Conservation (phyloP, 73 alveolate genomes). For the Halteria grandinella region DNA sequence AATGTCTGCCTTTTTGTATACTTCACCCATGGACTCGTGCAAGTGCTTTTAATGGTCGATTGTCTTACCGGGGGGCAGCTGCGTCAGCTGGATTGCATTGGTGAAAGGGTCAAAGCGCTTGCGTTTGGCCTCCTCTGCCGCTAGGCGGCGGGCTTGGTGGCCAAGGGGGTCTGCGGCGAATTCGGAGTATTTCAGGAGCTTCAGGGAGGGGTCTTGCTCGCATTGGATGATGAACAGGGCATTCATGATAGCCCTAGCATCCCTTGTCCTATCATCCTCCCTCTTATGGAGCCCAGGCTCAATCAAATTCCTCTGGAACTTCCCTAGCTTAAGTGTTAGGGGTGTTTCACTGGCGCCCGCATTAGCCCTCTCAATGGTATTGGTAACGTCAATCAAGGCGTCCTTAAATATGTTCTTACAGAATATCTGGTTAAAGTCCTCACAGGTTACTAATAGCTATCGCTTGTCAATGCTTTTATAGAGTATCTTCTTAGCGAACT, state of each 20-base stretch:
- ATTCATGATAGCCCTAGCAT: slow-evolving; percentile 28
- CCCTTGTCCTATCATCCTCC: background rate
- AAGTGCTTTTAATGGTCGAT: too few relatives aligned
- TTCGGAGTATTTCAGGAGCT: background rate
- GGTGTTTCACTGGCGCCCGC: background rate
- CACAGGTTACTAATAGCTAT: background rate
- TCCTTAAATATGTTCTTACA: slow-evolving; percentile 43
- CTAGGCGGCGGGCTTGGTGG: background rate
- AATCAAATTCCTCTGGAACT: slow-evolving; percentile 24
- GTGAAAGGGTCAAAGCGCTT: too few relatives aligned
- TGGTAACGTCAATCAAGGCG: slow-evolving; percentile 23
- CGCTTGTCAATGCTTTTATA: slow-evolving; percentile 1
- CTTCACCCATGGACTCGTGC: too few relatives aligned
- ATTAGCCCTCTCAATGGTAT: background rate
- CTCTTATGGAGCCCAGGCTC: slow-evolving; percentile 17
- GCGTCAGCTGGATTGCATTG: too few relatives aligned
- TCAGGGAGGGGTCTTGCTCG: slow-evolving; percentile 6
- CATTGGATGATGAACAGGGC: background rate
- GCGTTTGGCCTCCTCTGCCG: too few relatives aligned
- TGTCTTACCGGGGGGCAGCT: too few relatives aligned
- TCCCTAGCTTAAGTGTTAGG: slow-evolving; percentile 21
- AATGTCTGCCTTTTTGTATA: too few relatives aligned
- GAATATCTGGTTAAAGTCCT: slow-evolving; percentile 42
- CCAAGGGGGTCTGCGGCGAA: slow-evolving; percentile 43
- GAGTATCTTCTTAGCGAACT: slow-evolving; percentile 35